Conservation (phyloP, 345 rosid species). For the Barbarea vulgaris region DNA sequence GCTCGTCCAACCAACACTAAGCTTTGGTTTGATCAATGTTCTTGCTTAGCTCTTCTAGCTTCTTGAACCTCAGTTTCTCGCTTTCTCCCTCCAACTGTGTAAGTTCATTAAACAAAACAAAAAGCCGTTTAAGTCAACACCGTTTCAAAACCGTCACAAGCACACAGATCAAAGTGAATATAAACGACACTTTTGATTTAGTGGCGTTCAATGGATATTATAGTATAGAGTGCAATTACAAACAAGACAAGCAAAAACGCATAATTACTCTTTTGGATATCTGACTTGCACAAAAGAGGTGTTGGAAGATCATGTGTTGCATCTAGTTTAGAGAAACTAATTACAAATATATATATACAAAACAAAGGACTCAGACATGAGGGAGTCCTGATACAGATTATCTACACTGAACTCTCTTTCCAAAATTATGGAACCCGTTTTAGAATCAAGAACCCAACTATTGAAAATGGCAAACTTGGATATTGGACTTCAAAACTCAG, state of each 20-base stretch:
- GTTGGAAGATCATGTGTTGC: not conserved
- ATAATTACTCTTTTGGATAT: not conserved
- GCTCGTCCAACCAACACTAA: conserved; percentile 34
- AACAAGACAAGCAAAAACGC: not conserved
- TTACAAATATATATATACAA: not conserved
- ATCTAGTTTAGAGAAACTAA: conserved; percentile 16
- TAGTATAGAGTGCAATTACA: not conserved
- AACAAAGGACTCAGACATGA: conserved; percentile 17
- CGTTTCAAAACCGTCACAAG: not conserved
- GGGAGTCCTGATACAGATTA: not conserved
- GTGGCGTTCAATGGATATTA: not conserved
- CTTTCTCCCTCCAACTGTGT: conserved; percentile 80
- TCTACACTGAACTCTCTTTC: conserved; percentile 1
- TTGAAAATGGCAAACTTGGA: not conserved
- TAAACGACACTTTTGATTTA: not conserved
- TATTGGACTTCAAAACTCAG: not conserved
- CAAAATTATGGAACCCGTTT: not conserved
- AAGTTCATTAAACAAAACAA: not conserved
- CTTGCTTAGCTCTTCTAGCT: conserved; percentile 88
- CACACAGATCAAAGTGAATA: conserved; percentile 2
- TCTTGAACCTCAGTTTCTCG: conserved; percentile 78
- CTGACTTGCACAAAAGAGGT: not conserved
- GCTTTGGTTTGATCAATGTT: conserved; percentile 55
- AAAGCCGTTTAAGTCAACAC: not conserved
- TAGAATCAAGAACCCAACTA: not conserved